Conservation (phyloP, 495 filamentous ascomycete species). For the Collariella sp. region DNA sequence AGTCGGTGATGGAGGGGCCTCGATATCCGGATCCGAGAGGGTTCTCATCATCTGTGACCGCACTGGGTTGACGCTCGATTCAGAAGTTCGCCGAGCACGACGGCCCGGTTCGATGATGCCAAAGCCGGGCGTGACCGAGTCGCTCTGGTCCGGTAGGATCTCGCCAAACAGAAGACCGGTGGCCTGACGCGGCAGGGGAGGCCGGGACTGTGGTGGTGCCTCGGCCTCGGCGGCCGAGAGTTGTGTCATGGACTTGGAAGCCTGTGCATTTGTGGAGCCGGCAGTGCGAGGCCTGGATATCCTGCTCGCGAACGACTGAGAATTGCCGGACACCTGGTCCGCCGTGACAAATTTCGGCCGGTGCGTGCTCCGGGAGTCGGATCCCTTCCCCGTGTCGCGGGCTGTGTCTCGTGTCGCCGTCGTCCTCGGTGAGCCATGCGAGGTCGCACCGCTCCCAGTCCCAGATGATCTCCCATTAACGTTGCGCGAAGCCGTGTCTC, state of each 20-base stretch:
- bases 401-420: constrained; percentile 27
- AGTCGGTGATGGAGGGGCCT: constrained; percentile 44
- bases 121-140: constrained; percentile 36
- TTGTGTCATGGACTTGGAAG: constrained; percentile 40
- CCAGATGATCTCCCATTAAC: constrained; percentile 23
- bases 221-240: constrained; percentile 25
- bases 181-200: constrained; percentile 18
- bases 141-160: constrained; percentile 36
- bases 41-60: constrained; percentile 35
- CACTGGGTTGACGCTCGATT: constrained; percentile 32
- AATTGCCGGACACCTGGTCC: constrained; percentile 38
- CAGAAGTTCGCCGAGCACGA: constrained; percentile 38
- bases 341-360: constrained; percentile 32
- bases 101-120: constrained; percentile 40
- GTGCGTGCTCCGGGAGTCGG: constrained; percentile 30
- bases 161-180: constrained; percentile 45
- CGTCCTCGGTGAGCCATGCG: constrained; percentile 29
- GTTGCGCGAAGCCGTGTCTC: constrained; percentile 25
- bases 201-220: constrained; percentile 19
- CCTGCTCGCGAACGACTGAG: constrained; percentile 47
- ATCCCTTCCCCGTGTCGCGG: constrained; percentile 20
- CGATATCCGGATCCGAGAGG: constrained; percentile 38
- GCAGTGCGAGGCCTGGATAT: constrained; percentile 39
- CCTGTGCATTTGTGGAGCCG: constrained; percentile 28
- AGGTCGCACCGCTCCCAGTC: constrained; percentile 23